phyloP scores from a whole-genome alignment of 2,329 filamentous ascomycete genomes.

The Venturia carpophila region DNA sequence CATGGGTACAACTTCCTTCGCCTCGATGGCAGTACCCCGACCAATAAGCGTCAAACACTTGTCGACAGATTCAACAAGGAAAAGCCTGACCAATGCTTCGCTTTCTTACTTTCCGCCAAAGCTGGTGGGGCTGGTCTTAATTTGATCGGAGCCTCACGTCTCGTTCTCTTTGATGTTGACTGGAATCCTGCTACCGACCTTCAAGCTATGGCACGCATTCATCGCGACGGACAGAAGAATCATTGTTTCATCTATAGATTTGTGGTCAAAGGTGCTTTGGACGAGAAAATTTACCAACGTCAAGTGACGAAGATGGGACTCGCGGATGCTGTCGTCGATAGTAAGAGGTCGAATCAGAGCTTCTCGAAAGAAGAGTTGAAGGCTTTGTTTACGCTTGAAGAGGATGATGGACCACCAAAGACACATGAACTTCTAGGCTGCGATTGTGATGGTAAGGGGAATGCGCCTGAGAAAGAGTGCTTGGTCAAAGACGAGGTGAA shows the following conservation, averaged over 20 bases:
- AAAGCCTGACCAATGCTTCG: slow-evolving; percentile 50
- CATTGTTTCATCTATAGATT: slow-evolving; percentile 63
- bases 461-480: slow-evolving; percentile 20
- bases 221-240: slow-evolving; percentile 62
- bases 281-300: slow-evolving; percentile 68
- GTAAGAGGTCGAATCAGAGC: slow-evolving; percentile 50
- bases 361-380: slow-evolving; percentile 60
- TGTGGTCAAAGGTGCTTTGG: slow-evolving; percentile 58
- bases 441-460: slow-evolving; percentile 50
- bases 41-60: slow-evolving; percentile 56
- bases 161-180: slow-evolving; percentile 65
- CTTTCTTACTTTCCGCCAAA: slow-evolving; percentile 65
- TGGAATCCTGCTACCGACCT: slow-evolving; percentile 69
- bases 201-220: slow-evolving; percentile 68
- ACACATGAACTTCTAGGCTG: slow-evolving; percentile 62
- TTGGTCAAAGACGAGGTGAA: slow-evolving; percentile 18
- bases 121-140: slow-evolving; percentile 64
- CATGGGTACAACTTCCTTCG: slow-evolving; percentile 57
- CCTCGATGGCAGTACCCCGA: slow-evolving; percentile 59
- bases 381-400: slow-evolving; percentile 60
- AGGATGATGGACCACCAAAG: slow-evolving; percentile 50
- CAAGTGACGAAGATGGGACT: slow-evolving; percentile 64
- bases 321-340: slow-evolving; percentile 63
- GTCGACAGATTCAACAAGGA: slow-evolving; percentile 63
- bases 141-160: slow-evolving; percentile 60